Conservation (phyloP, 2,329 filamentous ascomycete species). For the Microdochium trichocladiopsis region DNA sequence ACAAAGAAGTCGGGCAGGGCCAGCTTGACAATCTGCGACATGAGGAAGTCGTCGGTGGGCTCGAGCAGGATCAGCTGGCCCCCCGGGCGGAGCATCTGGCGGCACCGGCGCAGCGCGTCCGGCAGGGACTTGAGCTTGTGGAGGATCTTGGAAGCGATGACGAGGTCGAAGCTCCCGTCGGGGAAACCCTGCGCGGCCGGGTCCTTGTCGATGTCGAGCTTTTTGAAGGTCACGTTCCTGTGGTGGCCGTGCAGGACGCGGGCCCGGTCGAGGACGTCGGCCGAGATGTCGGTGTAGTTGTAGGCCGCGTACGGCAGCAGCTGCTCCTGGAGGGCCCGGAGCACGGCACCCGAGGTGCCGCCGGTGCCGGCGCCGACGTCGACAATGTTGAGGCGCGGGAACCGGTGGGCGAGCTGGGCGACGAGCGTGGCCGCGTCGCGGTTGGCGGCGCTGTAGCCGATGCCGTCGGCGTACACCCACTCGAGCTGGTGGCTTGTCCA, state of each 20-base stretch:
- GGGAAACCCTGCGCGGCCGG: constrained; percentile 1
- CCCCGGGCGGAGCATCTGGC: constrained; percentile 10
- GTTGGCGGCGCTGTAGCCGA: background rate
- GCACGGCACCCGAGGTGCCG: background rate
- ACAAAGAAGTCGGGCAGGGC: constrained; percentile 5
- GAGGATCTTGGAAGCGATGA: constrained; percentile 15
- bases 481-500: background rate
- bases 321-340: constrained; percentile 8
- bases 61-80: constrained; percentile 9
- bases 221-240: constrained; percentile 17
- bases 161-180: constrained; percentile 12
- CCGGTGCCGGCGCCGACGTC: background rate
- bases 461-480: background rate
- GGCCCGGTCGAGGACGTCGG: constrained; percentile 25
- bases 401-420: background rate
- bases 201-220: constrained; percentile 18
- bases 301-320: constrained; percentile 13
- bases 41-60: background rate
- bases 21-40: background rate
- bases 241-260: constrained; percentile 14
- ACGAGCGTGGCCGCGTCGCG: background rate
- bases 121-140: constrained; percentile 11
- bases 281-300: constrained; percentile 31
- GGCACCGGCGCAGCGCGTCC: constrained; percentile 10
- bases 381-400: background rate